Evolutionary conservation across 345 rosid genomes (phyloP).

Genomic region (Pistacia integerrima): DNA sequence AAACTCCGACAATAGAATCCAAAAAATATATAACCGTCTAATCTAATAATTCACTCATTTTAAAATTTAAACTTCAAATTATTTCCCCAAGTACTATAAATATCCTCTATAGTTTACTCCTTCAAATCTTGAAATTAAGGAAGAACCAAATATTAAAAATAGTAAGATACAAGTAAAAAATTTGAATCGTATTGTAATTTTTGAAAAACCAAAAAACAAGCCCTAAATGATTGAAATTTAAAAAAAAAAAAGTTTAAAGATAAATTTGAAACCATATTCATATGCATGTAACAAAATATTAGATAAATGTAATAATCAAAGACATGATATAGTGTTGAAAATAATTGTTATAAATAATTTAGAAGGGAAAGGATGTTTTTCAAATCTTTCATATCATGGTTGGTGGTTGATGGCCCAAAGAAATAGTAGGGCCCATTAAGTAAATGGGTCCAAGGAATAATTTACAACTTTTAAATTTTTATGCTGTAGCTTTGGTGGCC

Average conservation of each 20-base stretch:
- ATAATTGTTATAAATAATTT: no score
- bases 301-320: no score
- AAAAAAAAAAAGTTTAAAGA: no score
- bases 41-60: constrained; percentile 1
- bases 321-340: no score
- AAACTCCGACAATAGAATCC: background rate
- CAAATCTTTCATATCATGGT: background rate
- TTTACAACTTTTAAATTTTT: constrained; percentile 2
- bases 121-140: background rate
- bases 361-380: background rate
- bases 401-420: constrained; percentile 13
- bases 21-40: background rate
- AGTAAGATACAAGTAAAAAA: no score
- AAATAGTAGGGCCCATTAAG: background rate
- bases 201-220: no score
- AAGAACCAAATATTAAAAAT: no score
- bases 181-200: no score
- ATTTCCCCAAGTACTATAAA: background rate
- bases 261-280: no score
- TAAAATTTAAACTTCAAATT: background rate
- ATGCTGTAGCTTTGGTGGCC: background rate
- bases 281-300: no score
- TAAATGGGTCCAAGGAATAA: background rate
- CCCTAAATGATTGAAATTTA: no score
- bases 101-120: background rate